Conservation (phyloP, 305 asterid genomes). For the Fraxinus nigra region DNA sequence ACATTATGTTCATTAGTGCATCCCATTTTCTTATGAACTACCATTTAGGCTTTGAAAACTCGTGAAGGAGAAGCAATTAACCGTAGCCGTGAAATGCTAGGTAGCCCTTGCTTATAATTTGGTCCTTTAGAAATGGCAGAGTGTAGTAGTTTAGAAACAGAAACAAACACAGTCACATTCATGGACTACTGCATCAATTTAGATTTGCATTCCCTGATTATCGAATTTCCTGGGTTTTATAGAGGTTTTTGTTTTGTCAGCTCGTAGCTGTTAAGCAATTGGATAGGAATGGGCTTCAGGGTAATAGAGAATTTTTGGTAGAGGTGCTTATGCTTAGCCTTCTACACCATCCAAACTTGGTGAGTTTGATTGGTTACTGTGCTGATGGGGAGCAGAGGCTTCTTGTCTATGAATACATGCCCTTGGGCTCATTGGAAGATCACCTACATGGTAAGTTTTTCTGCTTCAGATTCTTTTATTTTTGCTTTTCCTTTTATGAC, state of each 20-base stretch:
- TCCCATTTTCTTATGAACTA: neutral
- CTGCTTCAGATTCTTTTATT: neutral
- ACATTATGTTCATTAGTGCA: neutral
- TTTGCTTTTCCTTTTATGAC: neutral
- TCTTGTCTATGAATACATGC: constrained; percentile 60
- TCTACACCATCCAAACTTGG: constrained; percentile 54
- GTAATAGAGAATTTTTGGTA: constrained; percentile 57
- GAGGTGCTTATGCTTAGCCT: constrained; percentile 66
- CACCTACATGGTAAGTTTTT: constrained; percentile 46
- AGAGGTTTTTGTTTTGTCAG: constrained; percentile 19
- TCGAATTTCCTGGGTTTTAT: neutral
- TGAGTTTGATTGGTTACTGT: constrained; percentile 56
- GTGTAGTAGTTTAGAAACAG: neutral
- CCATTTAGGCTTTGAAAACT: neutral
- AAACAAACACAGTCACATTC: neutral
- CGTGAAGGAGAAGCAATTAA: neutral
- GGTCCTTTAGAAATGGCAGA: neutral
- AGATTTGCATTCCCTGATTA: neutral
- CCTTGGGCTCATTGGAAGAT: constrained; percentile 55
- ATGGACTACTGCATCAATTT: neutral
- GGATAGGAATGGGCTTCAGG: constrained; percentile 64
- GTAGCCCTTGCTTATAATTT: neutral
- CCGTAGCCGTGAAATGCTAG: neutral
- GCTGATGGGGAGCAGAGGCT: constrained; percentile 68
- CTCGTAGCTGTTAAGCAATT: constrained; percentile 58